Base-by-base conservation (phyloP, 2,329 filamentous ascomycete species). In the Colletotrichum siamense region DNA sequence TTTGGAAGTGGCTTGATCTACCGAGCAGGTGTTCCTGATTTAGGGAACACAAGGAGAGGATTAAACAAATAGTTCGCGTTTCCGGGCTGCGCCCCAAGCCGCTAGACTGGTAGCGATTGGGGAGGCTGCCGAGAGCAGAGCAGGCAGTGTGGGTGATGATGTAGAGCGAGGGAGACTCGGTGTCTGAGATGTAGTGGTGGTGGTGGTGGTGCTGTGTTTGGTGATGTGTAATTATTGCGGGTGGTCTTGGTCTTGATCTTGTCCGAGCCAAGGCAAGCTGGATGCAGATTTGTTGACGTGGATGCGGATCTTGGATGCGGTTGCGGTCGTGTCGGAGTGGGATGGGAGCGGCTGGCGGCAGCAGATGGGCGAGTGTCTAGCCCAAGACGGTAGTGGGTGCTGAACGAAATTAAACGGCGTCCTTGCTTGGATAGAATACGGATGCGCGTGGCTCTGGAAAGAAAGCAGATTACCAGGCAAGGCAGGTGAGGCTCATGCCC, bases 1-100 rank as follows among this genome's bases (percentile, higher is more conserved):
- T 16, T 59, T 44, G 59, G 28, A 18, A 57, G 74, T 76, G 74
- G 74, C 74, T 76, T 76, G 74, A 32, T 16, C 64, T 69, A 73
- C 44, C 26, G 39, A 39, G 57, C 39, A 34, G 32, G 59, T 61
- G 64, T 73, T 59, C 55, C 70, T 76, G 64, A 61, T 69, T 65
- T 65, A 74, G 70, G 49, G 18, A 44, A 52, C 34, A 73, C 44
- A 57, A 61, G 65, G 34, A 52, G 64, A 69, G 22, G 67, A 55
- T 61, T 64, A 34, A 52, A 69, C 39, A 30, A 76, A 73, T 73
- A 65, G 59, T 74, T 68, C 16, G 63, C 64, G 64, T 65, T 39
- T 69, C 65, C 65, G 59, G 72, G 28, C 64, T 65, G 49, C 74
- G 74, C 74, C 74, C 39, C 70, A 65, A 73, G 70, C 32, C 64